Percentiles rank a stretch among this genome's conserved stretches.
These are phyloP conservation scores for Boletus rubroflammeus DNA, from an alignment of 768 basidiomycete species.

Conservation along the genomic window DNA sequence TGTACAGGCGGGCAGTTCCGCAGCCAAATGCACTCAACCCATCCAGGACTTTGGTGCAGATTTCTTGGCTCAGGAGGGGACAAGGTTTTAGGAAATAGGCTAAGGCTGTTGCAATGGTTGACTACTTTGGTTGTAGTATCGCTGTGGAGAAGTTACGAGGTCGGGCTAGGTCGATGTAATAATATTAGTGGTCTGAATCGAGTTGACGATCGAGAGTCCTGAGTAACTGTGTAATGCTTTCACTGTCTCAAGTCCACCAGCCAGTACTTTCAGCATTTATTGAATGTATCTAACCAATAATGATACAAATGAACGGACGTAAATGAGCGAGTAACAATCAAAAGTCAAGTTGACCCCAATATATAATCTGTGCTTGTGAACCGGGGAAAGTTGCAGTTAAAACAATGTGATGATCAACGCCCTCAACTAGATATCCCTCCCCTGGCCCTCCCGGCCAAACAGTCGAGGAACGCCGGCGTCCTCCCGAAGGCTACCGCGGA, in stretches of 20 bases:
- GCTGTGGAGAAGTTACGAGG: no score
- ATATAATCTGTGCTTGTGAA: conserved; percentile 7
- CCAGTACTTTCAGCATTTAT: background rate
- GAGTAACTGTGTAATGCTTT: background rate
- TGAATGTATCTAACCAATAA: conserved; percentile 6
- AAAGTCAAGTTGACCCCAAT: background rate
- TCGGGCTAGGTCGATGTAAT: no score
- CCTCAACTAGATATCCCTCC: conserved; percentile 22
- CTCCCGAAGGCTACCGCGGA: conserved; percentile 11
- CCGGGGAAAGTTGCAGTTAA: background rate
- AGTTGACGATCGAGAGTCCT: no score
- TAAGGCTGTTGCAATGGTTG: no score
- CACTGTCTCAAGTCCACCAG: background rate
- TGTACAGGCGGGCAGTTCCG: background rate
- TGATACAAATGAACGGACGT: conserved; percentile 11
- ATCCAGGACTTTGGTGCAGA: background rate
- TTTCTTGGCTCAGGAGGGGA: no score
- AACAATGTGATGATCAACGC: background rate
- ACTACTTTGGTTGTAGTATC: no score
- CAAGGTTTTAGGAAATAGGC: no score
- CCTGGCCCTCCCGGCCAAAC: conserved; percentile 25
- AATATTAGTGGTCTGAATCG: no score
- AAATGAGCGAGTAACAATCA: conserved; percentile 2
- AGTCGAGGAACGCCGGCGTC: conserved; percentile 23
- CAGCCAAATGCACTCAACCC: background rate